Base-by-base conservation (phyloP, 331 rosid genomes). In the Malus hybrid region DNA sequence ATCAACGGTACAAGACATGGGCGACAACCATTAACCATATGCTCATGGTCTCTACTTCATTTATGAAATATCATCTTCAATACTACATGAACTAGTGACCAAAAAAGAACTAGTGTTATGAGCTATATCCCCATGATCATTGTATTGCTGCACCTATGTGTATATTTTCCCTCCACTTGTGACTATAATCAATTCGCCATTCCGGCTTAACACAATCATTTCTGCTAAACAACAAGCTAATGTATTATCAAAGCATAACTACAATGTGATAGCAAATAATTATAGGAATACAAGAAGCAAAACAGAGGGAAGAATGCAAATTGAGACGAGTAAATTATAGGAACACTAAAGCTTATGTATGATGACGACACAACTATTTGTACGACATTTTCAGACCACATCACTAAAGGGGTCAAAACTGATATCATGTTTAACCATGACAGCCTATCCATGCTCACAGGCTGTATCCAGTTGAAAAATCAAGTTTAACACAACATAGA, bases 1-100 rank as follows among this genome's bases (percentile, higher is more conserved):
- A 76, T 70, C 86, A 81, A 14, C 88, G 87, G 19, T 90, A 95
- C 81, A 90, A 84, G 71, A 89, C 89, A 67, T 90, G 97, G 97
- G 83, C 91, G 64, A 76, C 84, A 1, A 80, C 97, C 66, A 87
- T 95, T 75, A 89, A 84, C 64, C 97, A 90, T 42, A 86, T 90
- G 97, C 85, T 95, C 6, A 75, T 75, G 80, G 83, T 92, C 55
- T 86, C 97, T 32, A 73, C 87, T 85, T 80, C 98, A 56, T 78
- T 87, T 70, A 78, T 87, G 6, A 89, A 88, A 85, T 85, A 91
- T 50, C 85, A 91, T 50, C 87, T 80, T 9, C 91, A 85, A 18
- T 86, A 69, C 80, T 79, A 86, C 87, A 81, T 79, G 79, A 76
- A 76, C 39, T 65, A 28, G 64, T 50, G 64, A 36, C 44, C 44